These are phyloP conservation scores for Hawksworthiomyces lignivorus DNA, from an alignment of 2,329 filamentous ascomycete genomes.

Conservation along the genomic window DNA sequence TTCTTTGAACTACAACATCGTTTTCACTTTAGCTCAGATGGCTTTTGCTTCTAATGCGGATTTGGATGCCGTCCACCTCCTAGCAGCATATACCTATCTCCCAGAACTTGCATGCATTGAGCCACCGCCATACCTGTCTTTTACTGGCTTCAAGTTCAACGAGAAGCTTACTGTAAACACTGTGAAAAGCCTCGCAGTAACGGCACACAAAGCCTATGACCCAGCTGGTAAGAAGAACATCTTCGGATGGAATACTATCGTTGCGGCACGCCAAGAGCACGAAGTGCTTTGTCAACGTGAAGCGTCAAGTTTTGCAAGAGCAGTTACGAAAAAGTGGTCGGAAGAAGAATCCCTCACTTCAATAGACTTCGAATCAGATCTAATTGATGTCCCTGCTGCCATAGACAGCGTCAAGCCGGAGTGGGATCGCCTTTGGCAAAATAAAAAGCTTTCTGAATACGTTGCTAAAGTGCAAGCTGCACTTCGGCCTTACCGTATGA, in stretches of 20 bases:
- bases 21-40: conserved; percentile 20
- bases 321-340: conserved; percentile 2
- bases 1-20: conserved; percentile 8
- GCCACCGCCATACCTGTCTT: conserved; percentile 17
- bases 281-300: too few relatives aligned
- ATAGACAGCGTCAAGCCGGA: conserved; percentile 32
- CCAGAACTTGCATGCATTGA: conserved; percentile 28
- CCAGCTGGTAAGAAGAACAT: too few relatives aligned
- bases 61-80: conserved; percentile 20
- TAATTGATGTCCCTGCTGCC: conserved; percentile 31
- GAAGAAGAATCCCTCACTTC: background rate
- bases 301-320: too few relatives aligned
- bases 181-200: background rate
- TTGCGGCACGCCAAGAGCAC: too few relatives aligned
- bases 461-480: conserved; percentile 32
- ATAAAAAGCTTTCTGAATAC: conserved; percentile 37
- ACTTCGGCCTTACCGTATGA: background rate
- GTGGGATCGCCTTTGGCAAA: conserved; percentile 42
- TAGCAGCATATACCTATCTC: conserved; percentile 37
- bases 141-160: conserved; percentile 3
- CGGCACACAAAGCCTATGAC: too few relatives aligned
- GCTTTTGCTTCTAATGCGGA: conserved; percentile 19
- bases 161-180: background rate
- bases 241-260: too few relatives aligned
- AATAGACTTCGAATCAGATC: background rate